Base-by-base conservation (phyloP, 176 grass and related monocot species). In the Musa schizocarpa region DNA sequence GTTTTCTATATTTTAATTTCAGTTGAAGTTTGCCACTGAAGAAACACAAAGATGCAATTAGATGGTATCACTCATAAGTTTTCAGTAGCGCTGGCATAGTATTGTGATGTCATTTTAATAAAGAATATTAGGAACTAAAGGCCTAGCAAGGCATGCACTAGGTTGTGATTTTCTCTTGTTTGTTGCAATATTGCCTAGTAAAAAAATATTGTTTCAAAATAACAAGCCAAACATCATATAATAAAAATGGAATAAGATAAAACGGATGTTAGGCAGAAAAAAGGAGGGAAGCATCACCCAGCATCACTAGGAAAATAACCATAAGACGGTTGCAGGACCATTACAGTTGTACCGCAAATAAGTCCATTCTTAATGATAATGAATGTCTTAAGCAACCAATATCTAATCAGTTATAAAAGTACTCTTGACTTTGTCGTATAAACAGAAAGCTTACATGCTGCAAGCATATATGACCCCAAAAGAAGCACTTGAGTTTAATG, bases 391-490 rank as follows among this genome's bases (percentile, higher is more conserved):
- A 17, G 50, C 6, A 68, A 22, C 70, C 68, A 53, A 77, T 20
- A 63, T 53, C 73, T 78, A 58, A 85, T 76, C 63, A 69, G 34
- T 62, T 49, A 2, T 59, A 79, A 49, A 59, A 55, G 8, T 77
- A 72, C 66, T 77, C 51, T 67, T 68, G 71, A 70, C 73, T 81
- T 56, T 25, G 27, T 9, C 59, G 50, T 53, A 13, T 78, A 11
- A 77, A 56, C 74, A 82, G 54, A 48, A 53, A 77, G 58, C 89
- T 69, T 85, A 96, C 92, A 92, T 86, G 83, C 86, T 93, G 79
- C 93, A 93, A 64, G 93, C 85, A 90, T 83, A 84, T 75, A 97
- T 87, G 72, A 97, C 85, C 80, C 86, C 87, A 75, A 92, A 88
- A 43, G 81, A 83, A 67, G 89, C 82, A 84, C 89, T 93, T 68